phyloP scores from a whole-genome alignment of 2,329 filamentous ascomycete species.

The Neocatenulostroma microsporum region DNA sequence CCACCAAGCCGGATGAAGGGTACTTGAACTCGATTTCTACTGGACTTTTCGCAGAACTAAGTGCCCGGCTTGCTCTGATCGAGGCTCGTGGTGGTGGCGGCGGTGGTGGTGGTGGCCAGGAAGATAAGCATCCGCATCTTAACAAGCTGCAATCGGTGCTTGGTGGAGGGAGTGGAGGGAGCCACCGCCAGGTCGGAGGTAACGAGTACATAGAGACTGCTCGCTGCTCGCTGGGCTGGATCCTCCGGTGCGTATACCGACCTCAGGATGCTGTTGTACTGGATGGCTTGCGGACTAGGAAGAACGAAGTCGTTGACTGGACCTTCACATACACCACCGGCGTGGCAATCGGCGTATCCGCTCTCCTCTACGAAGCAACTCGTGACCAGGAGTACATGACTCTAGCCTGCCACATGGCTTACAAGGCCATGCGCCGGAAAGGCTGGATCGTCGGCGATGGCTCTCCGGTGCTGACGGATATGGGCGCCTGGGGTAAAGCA shows the following conservation, averaged over 20 bases:
- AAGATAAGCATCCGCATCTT: conserved; percentile 10
- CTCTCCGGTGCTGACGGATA: conserved; percentile 19
- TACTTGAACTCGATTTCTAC: conserved; percentile 19
- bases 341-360: conserved; percentile 19
- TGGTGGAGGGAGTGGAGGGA: background rate
- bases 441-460: conserved; percentile 23
- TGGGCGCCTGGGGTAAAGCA: conserved; percentile 19
- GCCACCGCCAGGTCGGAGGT: background rate
- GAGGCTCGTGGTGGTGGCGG: too few species aligned
- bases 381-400: conserved; percentile 16
- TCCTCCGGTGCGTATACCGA: conserved; percentile 22
- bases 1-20: conserved; percentile 13
- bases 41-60: conserved; percentile 20
- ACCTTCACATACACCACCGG: conserved; percentile 25
- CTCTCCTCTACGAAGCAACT: conserved; percentile 17
- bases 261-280: conserved; percentile 19
- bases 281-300: conserved; percentile 20
- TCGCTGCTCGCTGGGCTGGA: conserved; percentile 20
- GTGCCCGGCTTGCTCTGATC: conserved; percentile 17
- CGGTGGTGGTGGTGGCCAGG: too few species aligned
- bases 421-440: conserved; percentile 16
- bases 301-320: conserved; percentile 19
- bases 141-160: conserved; percentile 9
- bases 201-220: conserved; percentile 17
- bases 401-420: conserved; percentile 21